Evolutionary conservation across 1,139 yeast genomes (phyloP), one percentile per base, ranked within the genome.

Genomic region (Diutina catenulata): DNA sequence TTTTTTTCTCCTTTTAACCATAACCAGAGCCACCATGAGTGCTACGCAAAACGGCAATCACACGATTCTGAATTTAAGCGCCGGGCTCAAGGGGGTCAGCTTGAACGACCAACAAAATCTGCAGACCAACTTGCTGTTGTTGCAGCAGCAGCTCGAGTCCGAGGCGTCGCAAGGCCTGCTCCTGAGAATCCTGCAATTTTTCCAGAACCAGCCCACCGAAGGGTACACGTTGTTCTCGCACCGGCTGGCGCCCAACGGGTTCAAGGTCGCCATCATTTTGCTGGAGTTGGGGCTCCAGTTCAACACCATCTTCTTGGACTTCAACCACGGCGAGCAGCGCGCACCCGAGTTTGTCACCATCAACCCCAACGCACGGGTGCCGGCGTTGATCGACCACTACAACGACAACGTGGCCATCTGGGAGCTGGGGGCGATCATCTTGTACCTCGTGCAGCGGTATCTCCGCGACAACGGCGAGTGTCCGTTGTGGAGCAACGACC

Each of bases 241-340:
- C 58, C 65, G 95, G 50, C 81, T 94, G 8, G 96, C 96, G 1
- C 97, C 97, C 22, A 88, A 88, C 58, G 97, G 96, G 7, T 91
- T 87, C 69, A 88, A 88, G 57, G 95, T 91, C 16, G 95, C 97
- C 16, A 87, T 87, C 38, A 81, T 87, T 33, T 66, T 91, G 43
- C 76, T 88, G 39, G 97, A 88, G 56, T 70, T 91, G 46, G 81
- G 82, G 42, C 70, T 82, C 49, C 74, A 74, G 31, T 88, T 81
- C 61, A 77, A 78, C 49, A 87, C 96, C 6, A 77, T 88, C 43
- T 81, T 86, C 50, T 67, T 91, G 43, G 97, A 88, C 59, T 87
- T 88, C 57, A 82, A 82, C 55, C 70, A 69, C 46, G 94, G 94
- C 40, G 96, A 88, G 58, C 95, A 87, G 56, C 64, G 95, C 45